Conservation (phyloP, 164 flowering plant species). For the Vitis riparia region DNA sequence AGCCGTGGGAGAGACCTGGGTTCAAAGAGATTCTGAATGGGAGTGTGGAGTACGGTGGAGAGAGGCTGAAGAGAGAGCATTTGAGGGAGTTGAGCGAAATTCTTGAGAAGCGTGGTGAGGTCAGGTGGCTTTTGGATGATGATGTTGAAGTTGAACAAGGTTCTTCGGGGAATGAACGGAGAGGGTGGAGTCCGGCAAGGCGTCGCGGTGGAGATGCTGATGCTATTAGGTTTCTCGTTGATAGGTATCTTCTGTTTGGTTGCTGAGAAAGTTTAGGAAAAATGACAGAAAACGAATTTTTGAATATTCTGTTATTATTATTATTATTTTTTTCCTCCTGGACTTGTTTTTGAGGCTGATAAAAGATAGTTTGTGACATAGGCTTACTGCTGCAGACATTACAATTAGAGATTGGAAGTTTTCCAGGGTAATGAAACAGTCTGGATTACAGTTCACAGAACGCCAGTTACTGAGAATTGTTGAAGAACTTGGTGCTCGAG, state of each 20-base stretch:
- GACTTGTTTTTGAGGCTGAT: not conserved
- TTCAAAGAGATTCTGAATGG: constrained; percentile 48
- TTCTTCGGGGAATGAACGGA: constrained; percentile 20
- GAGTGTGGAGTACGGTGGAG: constrained; percentile 45
- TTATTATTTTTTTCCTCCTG: not conserved
- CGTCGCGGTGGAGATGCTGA: constrained; percentile 46
- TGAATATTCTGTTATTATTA: not conserved
- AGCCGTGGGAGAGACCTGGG: constrained; percentile 77
- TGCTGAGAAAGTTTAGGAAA: no score
- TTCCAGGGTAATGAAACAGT: constrained; percentile 75
- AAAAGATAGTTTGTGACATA: constrained; percentile 18
- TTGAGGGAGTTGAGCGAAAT: constrained; percentile 65
- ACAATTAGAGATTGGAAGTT: constrained; percentile 79
- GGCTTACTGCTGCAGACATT: constrained; percentile 55
- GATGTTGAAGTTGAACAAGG: constrained; percentile 52
- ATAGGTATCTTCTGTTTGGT: constrained; percentile 44
- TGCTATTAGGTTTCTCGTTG: constrained; percentile 54
- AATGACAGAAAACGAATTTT: no score
- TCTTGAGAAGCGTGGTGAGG: constrained; percentile 45
- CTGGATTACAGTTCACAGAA: constrained; percentile 73
- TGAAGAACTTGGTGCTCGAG: constrained; percentile 60
- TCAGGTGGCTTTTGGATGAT: constrained; percentile 65
- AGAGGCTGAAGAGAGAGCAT: constrained; percentile 49
- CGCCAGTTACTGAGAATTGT: constrained; percentile 68
- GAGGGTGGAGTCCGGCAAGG: constrained; percentile 21